These are phyloP conservation scores for Tetragonia tetragonoides DNA, from an alignment of 148 eudicot species.

Conservation along the genomic window DNA sequence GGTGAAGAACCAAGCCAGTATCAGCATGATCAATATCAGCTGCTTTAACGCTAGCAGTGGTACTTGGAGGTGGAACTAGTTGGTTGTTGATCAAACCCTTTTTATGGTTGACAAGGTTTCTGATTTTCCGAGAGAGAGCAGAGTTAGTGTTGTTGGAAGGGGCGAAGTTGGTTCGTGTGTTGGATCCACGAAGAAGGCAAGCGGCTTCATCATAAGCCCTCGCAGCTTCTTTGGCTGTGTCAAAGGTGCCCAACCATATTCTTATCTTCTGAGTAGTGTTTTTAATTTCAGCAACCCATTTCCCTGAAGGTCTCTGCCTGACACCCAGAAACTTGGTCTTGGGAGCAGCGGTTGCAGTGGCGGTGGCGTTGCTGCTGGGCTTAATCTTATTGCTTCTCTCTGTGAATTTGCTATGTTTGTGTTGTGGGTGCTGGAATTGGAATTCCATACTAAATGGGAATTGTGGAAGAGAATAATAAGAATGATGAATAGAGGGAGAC, in stretches of 20 bases:
- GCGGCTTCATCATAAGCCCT: constrained; percentile 77
- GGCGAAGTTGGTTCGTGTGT: constrained; percentile 53
- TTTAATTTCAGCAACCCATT: constrained; percentile 76
- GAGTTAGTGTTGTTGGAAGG: constrained; percentile 25
- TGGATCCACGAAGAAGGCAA: constrained; percentile 57
- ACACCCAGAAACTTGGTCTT: constrained; percentile 50
- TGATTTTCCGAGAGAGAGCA: constrained; percentile 48
- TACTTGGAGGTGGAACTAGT: not conserved
- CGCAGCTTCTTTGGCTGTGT: constrained; percentile 69
- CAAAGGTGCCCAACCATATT: constrained; percentile 72
- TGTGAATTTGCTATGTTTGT: constrained; percentile 25
- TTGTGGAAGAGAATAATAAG: not conserved
- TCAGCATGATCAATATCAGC: constrained; percentile 1
- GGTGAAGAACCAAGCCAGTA: constrained; percentile 12
- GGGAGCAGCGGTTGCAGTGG: no score
- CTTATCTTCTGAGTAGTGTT: constrained; percentile 68
- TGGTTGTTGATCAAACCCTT: constrained; percentile 28
- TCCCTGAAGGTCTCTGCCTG: constrained; percentile 68
- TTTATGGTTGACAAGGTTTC: constrained; percentile 48
- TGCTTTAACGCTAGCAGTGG: not conserved
- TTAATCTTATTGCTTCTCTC: constrained; percentile 52
- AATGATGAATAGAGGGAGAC: not conserved
- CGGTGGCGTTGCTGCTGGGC: constrained; percentile 4
- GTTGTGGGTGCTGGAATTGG: constrained; percentile 31
- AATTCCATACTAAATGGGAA: constrained; percentile 27